Evolutionary conservation across 768 basidiomycete genomes (phyloP).

Genomic region (Leucocoprinus leucothites): DNA sequence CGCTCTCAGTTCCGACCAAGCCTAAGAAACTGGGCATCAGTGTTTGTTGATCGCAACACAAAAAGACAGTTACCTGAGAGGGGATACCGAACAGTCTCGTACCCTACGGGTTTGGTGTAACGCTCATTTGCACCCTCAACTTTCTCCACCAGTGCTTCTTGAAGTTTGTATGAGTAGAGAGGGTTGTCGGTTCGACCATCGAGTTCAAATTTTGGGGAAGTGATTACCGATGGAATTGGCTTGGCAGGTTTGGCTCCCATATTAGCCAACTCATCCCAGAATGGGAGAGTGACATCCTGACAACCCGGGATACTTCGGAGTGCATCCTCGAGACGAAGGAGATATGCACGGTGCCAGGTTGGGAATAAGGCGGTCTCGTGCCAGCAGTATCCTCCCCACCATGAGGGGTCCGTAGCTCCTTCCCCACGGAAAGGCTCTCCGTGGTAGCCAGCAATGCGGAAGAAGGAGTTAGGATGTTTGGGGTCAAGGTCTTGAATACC

Average conservation of each 20-base stretch:
- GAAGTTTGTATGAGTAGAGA: neutral
- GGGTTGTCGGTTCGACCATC: slow-evolving; percentile 1
- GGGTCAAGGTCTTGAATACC: slow-evolving; percentile 4
- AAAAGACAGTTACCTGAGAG: neutral
- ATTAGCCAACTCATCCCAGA: slow-evolving; percentile 8
- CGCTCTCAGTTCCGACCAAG: no score
- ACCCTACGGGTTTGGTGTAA: neutral
- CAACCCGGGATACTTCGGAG: slow-evolving; percentile 3
- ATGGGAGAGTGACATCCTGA: slow-evolving; percentile 4
- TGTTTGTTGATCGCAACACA: neutral
- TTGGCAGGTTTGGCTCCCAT: neutral
- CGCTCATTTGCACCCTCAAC: neutral
- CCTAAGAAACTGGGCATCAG: no score
- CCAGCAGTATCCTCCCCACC: slow-evolving; percentile 10
- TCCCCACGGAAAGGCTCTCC: slow-evolving; percentile 5
- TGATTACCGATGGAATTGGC: slow-evolving; percentile 2
- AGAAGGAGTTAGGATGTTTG: slow-evolving; percentile 1
- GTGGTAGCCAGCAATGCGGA: neutral
- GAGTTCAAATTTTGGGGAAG: slow-evolving; percentile 4
- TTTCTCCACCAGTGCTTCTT: neutral
- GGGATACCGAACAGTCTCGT: neutral
- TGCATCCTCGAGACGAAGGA: slow-evolving; percentile 5
- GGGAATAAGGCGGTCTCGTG: slow-evolving; percentile 1
- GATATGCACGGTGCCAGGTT: slow-evolving; percentile 4
- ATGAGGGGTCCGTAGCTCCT: neutral